phyloP scores from a whole-genome alignment of 1,139 yeast genomes.

The Suhomyces atakaporum region DNA sequence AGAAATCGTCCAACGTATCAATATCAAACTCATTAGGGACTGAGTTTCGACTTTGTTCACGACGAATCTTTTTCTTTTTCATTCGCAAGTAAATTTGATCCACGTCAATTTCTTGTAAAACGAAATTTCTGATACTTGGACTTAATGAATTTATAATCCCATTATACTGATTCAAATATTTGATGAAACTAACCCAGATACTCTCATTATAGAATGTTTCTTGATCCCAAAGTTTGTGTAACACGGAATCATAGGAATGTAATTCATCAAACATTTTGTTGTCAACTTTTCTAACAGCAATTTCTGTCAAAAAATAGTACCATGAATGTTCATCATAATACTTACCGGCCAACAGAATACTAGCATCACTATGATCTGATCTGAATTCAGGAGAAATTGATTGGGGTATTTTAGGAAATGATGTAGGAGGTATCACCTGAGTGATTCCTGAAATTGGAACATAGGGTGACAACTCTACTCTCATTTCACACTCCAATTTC shows the following conservation, averaged over 20 bases:
- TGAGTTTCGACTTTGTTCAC: conserved; percentile 7
- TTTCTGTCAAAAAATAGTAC: conserved; percentile 51
- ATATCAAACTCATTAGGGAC: conserved; percentile 16
- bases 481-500: conserved; percentile 48
- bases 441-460: conserved; percentile 47
- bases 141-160: conserved; percentile 42
- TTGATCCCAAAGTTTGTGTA: conserved; percentile 30
- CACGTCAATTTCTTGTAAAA: conserved; percentile 36
- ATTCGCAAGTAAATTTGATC: conserved; percentile 36
- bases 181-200: conserved; percentile 36
- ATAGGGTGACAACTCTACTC: conserved; percentile 47
- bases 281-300: conserved; percentile 51
- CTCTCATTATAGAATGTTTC: conserved; percentile 24
- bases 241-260: conserved; percentile 23
- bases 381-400: conserved; percentile 21
- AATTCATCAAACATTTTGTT: conserved; percentile 46
- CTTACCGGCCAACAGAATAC: conserved; percentile 30
- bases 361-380: conserved; percentile 29
- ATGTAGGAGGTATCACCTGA: conserved; percentile 40
- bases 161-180: conserved; percentile 42
- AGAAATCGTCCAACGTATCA: conserved; percentile 34
- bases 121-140: conserved; percentile 37
- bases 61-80: conserved; percentile 27
- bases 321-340: conserved; percentile 45
- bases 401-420: conserved; percentile 45